Evolutionary conservation across 495 filamentous ascomycete species (phyloP), one percentile per base, ranked within the genome.

Genomic region (Hypoxylon lienhwacheense): DNA sequence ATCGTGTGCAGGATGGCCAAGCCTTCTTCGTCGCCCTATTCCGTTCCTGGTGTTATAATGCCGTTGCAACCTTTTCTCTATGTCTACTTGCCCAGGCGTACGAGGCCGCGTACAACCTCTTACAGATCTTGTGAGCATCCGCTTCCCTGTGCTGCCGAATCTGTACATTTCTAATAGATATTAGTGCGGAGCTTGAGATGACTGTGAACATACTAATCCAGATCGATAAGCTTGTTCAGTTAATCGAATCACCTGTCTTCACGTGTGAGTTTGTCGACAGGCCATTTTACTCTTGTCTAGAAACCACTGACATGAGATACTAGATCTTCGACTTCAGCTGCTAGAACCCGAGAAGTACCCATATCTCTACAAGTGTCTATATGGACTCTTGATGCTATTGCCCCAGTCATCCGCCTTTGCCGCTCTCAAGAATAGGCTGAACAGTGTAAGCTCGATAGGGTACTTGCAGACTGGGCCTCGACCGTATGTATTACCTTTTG

Each of bases 141-240:
- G 20, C 12, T 26, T 24, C n/a, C n/a, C 15, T 3, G 47, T 12
- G 14, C 12, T 20, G 3, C 17, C 2, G 2, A 31, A 4, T 8
- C n/a, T 26, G 16, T 7, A 34, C 25, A 33, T 33, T 34, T 14
- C 60, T 67, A 41, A 69, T 34, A 47, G 51, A 58, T 55, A 77
- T 7, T 58, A 96, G 90, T 70, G 95, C 90, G 42, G 95, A 99
- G 55, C 81, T 99, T 19, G 95, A 99, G 72, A 97, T 97, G 88
- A 97, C 93, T 0, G 92, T 99, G 56, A 95, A 93, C 55, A 93
- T 97, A 73, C 83, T 99, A 46, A 97, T 99, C 42, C 95, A 99
- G 68, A 96, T 99, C 65, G 95, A 99, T 70, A 99, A 99, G 68
- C 80, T 99, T 29, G 95, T 99, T 10, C 95, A 99, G 71, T 83